Conservation (phyloP, 2,329 filamentous ascomycete genomes). For the Colletotrichum liriopes region DNA sequence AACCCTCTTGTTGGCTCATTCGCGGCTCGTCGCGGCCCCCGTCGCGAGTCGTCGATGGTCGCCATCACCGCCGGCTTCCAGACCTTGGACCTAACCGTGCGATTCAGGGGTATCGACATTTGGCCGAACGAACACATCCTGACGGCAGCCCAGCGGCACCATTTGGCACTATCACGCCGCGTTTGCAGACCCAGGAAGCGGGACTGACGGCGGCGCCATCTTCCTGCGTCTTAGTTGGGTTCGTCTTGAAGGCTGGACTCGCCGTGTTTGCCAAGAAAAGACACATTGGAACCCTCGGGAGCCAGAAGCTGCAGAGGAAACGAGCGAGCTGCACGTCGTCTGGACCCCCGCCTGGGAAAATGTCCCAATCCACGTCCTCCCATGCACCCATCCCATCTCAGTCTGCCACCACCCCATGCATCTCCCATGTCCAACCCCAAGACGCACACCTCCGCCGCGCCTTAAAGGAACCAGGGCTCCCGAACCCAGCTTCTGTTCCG, state of each 20-base stretch:
- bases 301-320: slow-evolving; percentile 36
- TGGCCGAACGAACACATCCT: slow-evolving; percentile 16
- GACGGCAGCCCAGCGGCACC: slow-evolving; percentile 25
- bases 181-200: slow-evolving; percentile 23
- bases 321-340: slow-evolving; percentile 34
- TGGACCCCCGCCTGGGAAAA: slow-evolving; percentile 22
- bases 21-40: slow-evolving; percentile 3
- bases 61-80: slow-evolving; percentile 26
- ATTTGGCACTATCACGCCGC: slow-evolving; percentile 25
- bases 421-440: slow-evolving; percentile 37
- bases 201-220: slow-evolving; percentile 26
- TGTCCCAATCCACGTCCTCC: slow-evolving; percentile 25
- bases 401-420: slow-evolving; percentile 32
- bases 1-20: slow-evolving; percentile 15
- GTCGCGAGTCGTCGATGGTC: slow-evolving; percentile 25
- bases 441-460: slow-evolving; percentile 37
- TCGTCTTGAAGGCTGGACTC: slow-evolving; percentile 18
- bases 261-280: slow-evolving; percentile 27
- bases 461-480: slow-evolving; percentile 43
- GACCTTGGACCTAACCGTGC: slow-evolving; percentile 20
- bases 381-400: slow-evolving; percentile 37
- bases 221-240: slow-evolving; percentile 14
- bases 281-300: slow-evolving; percentile 17
- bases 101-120: slow-evolving; percentile 24
- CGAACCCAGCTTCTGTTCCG: slow-evolving; percentile 38